Evolutionary conservation across 495 filamentous ascomycete genomes (phyloP), one percentile per base, ranked within the genome.

Genomic region (Xylaria castorea): DNA sequence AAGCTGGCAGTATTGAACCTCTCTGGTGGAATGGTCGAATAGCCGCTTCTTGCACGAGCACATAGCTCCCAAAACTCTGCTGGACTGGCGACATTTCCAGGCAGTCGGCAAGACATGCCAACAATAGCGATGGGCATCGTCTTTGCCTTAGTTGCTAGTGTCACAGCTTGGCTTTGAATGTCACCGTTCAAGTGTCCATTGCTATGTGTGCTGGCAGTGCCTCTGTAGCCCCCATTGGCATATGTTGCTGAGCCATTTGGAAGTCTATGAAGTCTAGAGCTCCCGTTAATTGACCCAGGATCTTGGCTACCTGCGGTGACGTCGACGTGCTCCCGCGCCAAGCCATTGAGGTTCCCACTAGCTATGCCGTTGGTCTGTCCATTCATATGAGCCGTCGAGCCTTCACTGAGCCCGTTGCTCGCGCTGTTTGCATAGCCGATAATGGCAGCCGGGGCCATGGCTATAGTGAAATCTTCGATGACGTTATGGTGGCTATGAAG

Each of bases 1-100:
- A 93, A 90, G 22, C 91, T 90, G 75, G 92, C 88, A 5, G 76
- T 82, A 72, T 83, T 81, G 85, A 93, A 97, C 20, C 93, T 88
- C 73, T 93, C 90, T 57, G 89, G 80, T 0, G 94, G 93, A 60
- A 92, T 85, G 78, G 88, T 81, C 18, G 85, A 81, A 75, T 85
- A 86, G 70, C 89, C 83, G n/a, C 80, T 81, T 30, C 91, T 86
- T 27, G 90, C 90, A 61, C 91, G 86, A 40, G 91, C 86, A 40
- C 87, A 80, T 20, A 89, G 75, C 48, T 89, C 82, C 88, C 88
- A 91, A 66, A 91, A 87, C 58, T 87, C 83, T 27, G 86, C 86
- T 14, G 86, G 82, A 20, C 80, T 88, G n/a, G 83, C 79, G 25
- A 88, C 88, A 65, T 86, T 84, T 16, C 85, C 84, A 0, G 88